Conservation (phyloP, 139 green algal species). For the Diplosphaera chodatii region DNA sequence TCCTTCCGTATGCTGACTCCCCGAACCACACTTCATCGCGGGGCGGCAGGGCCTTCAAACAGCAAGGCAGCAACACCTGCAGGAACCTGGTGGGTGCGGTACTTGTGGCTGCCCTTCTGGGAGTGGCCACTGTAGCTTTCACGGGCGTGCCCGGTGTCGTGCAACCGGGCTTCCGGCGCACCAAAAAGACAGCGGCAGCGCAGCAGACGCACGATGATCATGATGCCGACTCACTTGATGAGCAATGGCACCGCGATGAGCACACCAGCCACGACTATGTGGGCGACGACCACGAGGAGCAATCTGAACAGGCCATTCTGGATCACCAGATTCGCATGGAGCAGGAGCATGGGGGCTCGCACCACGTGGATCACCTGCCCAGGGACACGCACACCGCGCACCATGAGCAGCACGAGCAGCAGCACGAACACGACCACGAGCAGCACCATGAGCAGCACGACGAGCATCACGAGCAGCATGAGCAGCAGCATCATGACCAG, state of each 20-base stretch:
- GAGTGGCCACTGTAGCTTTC: neutral
- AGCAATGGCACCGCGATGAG: neutral
- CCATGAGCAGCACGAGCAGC: too few relatives aligned
- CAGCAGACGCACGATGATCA: neutral
- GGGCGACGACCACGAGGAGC: neutral
- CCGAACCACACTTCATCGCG: neutral
- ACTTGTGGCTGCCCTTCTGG: neutral
- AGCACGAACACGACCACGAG: too few relatives aligned
- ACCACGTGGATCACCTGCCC: too few relatives aligned
- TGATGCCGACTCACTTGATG: neutral
- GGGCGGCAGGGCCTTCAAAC: neutral
- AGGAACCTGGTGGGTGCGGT: neutral
- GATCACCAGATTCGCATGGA: neutral
- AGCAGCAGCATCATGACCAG: too few relatives aligned
- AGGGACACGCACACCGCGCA: too few relatives aligned
- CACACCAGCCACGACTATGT: neutral
- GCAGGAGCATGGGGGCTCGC: neutral
- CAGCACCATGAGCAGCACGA: too few relatives aligned
- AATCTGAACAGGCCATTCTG: neutral
- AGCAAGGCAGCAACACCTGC: neutral
- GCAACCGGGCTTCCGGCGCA: neutral
- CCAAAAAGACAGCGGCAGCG: neutral
- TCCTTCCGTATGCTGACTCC: neutral
- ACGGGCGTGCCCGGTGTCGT: neutral
- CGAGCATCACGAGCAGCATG: too few relatives aligned